Evolutionary conservation across 2,329 filamentous ascomycete species (phyloP).

Genomic region (Penicillium freii): DNA sequence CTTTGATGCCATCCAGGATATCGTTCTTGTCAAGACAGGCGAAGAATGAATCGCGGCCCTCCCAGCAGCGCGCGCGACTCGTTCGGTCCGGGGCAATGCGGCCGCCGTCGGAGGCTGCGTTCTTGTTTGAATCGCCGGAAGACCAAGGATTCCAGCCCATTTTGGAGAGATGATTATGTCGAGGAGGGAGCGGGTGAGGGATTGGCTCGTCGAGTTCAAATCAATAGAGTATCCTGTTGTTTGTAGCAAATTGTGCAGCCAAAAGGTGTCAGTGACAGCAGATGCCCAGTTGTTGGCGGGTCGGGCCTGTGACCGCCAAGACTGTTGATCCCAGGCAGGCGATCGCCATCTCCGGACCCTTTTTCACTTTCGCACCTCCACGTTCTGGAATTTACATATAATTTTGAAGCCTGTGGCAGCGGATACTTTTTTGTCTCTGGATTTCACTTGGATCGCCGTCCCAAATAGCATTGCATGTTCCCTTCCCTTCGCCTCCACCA

Average conservation of each 20-base stretch:
- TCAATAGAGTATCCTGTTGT: background rate
- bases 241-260: background rate
- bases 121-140: constrained; percentile 41
- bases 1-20: constrained; percentile 72
- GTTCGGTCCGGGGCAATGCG: constrained; percentile 79
- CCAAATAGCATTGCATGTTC: constrained; percentile 5
- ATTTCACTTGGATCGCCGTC: background rate
- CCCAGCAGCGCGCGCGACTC: constrained; percentile 83
- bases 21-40: constrained; percentile 76
- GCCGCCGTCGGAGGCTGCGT: constrained; percentile 53
- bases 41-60: constrained; percentile 84
- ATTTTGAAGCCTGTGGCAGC: background rate
- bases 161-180: constrained; percentile 13
- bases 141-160: constrained; percentile 57
- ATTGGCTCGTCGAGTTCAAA: background rate
- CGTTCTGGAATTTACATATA: constrained; percentile 2
- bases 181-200: background rate
- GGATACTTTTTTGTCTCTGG: background rate
- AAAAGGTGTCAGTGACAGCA: constrained; percentile 7
- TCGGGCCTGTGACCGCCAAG: constrained; percentile 24
- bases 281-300: constrained; percentile 14
- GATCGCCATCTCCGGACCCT: constrained; percentile 15
- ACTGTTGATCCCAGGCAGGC: constrained; percentile 23
- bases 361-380: constrained; percentile 1
- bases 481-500: background rate